Evolutionary conservation across 805 yeast species (phyloP).

Genomic region (Cyberlindnera euphorbiae): DNA sequence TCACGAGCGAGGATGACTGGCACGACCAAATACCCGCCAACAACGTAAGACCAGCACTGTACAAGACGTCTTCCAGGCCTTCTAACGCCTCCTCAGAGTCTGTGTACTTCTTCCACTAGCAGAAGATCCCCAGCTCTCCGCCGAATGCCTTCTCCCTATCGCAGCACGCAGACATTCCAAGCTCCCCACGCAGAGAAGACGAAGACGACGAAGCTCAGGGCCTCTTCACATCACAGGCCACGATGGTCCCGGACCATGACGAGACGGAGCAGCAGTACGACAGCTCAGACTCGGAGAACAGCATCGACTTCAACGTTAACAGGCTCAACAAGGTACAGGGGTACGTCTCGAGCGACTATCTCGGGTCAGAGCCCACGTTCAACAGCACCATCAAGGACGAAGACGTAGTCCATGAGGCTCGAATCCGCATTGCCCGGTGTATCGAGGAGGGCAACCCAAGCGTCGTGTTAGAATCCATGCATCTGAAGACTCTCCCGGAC

Average conservation of each 20-base stretch:
- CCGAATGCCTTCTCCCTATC: constrained; percentile 11
- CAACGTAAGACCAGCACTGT: constrained; percentile 3
- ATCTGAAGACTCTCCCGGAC: constrained; percentile 47
- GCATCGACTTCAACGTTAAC: constrained; percentile 24
- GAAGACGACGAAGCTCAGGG: constrained; percentile 1
- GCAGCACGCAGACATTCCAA: constrained; percentile 5
- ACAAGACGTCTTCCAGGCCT: constrained; percentile 17
- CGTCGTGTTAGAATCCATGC: constrained; percentile 45
- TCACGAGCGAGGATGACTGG: constrained; percentile 23
- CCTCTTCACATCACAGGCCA: constrained; percentile 22
- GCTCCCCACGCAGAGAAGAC: constrained; percentile 16
- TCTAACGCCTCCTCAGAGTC: constrained; percentile 23
- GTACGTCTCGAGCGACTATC: constrained; percentile 21
- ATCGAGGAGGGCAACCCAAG: constrained; percentile 44
- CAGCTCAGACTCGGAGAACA: constrained; percentile 14
- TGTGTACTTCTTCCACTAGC: constrained; percentile 16
- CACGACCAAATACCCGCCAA: too few species aligned
- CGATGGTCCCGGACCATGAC: constrained; percentile 10
- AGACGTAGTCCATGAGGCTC: constrained; percentile 27
- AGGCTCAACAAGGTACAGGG: constrained; percentile 21
- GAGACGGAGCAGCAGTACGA: not conserved
- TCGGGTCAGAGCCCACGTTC: constrained; percentile 15
- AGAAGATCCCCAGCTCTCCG: constrained; percentile 23
- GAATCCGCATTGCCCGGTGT: constrained; percentile 37
- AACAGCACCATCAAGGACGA: constrained; percentile 17